Conservation (phyloP, 2,329 filamentous ascomycete genomes). For the Penicillium sp. region DNA sequence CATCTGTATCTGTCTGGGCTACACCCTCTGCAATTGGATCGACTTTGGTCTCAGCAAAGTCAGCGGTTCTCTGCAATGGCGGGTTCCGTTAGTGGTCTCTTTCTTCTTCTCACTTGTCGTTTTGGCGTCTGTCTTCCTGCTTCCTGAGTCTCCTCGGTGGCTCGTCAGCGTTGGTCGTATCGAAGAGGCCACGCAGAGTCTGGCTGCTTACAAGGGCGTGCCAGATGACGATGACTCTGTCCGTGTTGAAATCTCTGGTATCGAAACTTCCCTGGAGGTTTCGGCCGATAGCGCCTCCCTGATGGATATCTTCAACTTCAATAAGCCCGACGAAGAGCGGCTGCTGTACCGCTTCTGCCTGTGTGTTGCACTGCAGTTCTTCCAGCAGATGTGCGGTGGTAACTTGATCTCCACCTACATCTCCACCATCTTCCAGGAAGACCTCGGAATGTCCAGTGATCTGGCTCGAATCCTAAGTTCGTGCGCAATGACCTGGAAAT, state of each 20-base stretch:
- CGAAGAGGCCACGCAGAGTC: constrained; percentile 37
- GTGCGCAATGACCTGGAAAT: constrained; percentile 58
- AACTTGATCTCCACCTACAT: constrained; percentile 15
- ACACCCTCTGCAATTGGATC: constrained; percentile 28
- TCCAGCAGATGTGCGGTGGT: constrained; percentile 19
- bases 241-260: constrained; percentile 47
- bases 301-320: constrained; percentile 56
- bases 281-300: constrained; percentile 43
- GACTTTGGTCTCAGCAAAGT: constrained; percentile 36
- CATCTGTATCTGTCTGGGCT: constrained; percentile 44
- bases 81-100: constrained; percentile 26
- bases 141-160: constrained; percentile 30
- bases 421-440: constrained; percentile 14
- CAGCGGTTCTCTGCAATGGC: constrained; percentile 24
- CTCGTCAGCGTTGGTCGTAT: constrained; percentile 38
- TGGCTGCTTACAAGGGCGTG: constrained; percentile 45
- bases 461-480: constrained; percentile 41
- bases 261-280: constrained; percentile 52
- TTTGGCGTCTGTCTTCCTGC: constrained; percentile 23
- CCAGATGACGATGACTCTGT: constrained; percentile 47
- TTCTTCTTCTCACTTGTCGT: constrained; percentile 29
- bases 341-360: constrained; percentile 17
- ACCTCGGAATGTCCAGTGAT: constrained; percentile 21
- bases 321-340: constrained; percentile 37
- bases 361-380: constrained; percentile 17